Evolutionary conservation across 2,329 filamentous ascomycete species (phyloP).

Genomic region (Pezicula radicicola): DNA sequence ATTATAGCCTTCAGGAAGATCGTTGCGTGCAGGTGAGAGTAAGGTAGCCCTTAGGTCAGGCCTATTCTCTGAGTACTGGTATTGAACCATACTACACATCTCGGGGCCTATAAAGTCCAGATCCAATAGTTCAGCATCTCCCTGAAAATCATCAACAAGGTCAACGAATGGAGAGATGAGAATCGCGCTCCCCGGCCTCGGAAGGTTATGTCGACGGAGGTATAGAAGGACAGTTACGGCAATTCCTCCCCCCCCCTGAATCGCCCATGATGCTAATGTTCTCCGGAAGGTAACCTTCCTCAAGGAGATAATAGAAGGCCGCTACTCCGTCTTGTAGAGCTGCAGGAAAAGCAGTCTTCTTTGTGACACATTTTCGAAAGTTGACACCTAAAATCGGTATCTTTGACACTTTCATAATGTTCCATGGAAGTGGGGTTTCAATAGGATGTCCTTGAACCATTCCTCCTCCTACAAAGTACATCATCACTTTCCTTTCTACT

Average conservation of each 20-base stretch:
- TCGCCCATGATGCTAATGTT: not conserved
- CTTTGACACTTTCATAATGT: not conserved
- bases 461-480: not conserved
- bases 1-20: not conserved
- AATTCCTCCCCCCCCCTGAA: not conserved
- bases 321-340: not conserved
- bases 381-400: not conserved
- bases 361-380: not conserved
- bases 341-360: not conserved
- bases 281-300: not conserved
- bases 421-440: not conserved
- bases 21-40: not conserved
- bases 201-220: not conserved
- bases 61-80: not conserved
- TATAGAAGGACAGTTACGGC: not conserved
- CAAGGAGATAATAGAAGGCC: not conserved
- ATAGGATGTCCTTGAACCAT: not conserved
- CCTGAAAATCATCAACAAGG: not conserved
- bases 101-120: not conserved
- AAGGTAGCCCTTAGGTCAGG: not conserved
- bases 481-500: not conserved
- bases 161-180: not conserved
- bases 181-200: not conserved
- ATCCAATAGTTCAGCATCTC: not conserved
- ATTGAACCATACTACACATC: not conserved